Evolutionary conservation across 2,329 filamentous ascomycete genomes (phyloP).

Genomic region (Fusarium sp.): DNA sequence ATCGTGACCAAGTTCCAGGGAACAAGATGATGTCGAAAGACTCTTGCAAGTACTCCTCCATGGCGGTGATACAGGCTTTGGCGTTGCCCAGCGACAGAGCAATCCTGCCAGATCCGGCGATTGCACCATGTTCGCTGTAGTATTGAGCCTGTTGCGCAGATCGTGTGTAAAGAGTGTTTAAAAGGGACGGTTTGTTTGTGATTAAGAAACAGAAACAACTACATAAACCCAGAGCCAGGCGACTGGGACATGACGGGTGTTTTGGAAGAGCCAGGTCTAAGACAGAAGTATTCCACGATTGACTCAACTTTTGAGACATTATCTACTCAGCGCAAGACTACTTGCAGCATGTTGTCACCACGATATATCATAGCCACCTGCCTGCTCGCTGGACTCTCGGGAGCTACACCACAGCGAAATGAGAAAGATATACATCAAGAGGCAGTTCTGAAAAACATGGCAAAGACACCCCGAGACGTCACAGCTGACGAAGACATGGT

Average conservation of each 20-base stretch:
- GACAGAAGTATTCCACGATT: not conserved
- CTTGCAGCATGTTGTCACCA: not conserved
- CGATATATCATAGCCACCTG: not conserved
- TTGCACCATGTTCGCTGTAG: not conserved
- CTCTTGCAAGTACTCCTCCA: not conserved
- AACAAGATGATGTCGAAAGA: not conserved
- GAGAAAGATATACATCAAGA: not conserved
- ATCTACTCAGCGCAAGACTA: not conserved
- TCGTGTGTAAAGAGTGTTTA: slow-evolving; percentile 1
- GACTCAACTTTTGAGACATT: not conserved
- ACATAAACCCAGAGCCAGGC: slow-evolving; percentile 31
- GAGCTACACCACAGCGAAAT: slow-evolving; percentile 6
- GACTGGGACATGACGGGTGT: not conserved
- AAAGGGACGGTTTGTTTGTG: slow-evolving; percentile 7
- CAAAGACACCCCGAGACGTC: not conserved
- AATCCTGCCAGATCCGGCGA: slow-evolving; percentile 13
- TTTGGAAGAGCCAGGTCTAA: not conserved
- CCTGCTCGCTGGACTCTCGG: not conserved
- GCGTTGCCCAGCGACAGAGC: slow-evolving; percentile 21
- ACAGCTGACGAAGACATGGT: not conserved
- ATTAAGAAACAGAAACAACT: slow-evolving; percentile 15
- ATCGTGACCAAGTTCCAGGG: too few species aligned
- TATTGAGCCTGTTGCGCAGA: slow-evolving; percentile 1
- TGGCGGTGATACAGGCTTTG: slow-evolving; percentile 14
- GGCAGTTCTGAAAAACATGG: not conserved